Percentiles rank a stretch among this genome's conserved stretches.
Evolutionary conservation across 108 stramenopile genomes (phyloP).

Genomic region (Nitzschia inconspicua): DNA sequence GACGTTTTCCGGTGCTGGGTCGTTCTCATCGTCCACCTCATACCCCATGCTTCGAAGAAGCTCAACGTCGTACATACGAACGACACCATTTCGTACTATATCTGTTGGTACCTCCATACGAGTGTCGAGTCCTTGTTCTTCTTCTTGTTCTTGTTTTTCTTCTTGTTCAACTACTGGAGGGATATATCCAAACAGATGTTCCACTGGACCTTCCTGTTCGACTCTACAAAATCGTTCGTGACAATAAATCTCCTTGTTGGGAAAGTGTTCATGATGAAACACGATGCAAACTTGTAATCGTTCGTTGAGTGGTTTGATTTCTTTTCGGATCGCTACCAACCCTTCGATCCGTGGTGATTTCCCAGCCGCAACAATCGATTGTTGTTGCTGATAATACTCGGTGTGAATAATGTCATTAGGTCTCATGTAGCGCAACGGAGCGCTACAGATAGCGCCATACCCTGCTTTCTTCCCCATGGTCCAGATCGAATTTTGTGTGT

Average conservation of each 20-base stretch:
- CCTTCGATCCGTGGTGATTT: neutral
- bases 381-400: neutral
- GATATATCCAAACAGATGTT: neutral
- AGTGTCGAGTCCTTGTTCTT: too few species aligned
- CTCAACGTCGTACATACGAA: neutral
- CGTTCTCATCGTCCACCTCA: constrained; percentile 18
- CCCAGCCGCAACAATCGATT: too few species aligned
- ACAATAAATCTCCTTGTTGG: neutral
- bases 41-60: too few species aligned
- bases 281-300: neutral
- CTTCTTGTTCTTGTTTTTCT: neutral
- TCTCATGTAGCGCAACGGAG: neutral
- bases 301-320: neutral
- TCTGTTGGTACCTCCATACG: neutral
- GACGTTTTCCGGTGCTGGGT: constrained; percentile 16
- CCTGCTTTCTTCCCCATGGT: neutral
- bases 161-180: neutral
- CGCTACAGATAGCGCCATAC: neutral
- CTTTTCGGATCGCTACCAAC: neutral
- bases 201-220: neutral
- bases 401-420: neutral
- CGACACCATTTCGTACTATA: too few species aligned
- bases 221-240: neutral
- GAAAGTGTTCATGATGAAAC: neutral
- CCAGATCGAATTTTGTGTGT: too few species aligned